Base-by-base conservation (phyloP, 352 stramenopile species). In the Globisporangium echinulatum region DNA sequence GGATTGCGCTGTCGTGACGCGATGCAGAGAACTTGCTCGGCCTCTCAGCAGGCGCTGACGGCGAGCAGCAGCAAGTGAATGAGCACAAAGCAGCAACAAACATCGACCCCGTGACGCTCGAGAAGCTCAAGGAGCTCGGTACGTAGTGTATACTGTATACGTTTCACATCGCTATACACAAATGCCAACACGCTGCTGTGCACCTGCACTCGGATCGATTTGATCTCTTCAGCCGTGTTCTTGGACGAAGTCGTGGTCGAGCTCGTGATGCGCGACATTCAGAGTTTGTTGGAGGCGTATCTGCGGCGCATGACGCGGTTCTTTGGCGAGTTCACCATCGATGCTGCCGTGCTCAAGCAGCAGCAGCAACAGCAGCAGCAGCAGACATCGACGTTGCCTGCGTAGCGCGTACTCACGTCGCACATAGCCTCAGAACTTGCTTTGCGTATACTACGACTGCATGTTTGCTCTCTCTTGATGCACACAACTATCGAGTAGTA, bases 171-270 rank as follows among this genome's bases (percentile, higher is more conserved):
- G 7, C 39, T 43, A 43, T 33, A 33, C 25, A 33, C 25, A 33
- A 33, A 33, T 33, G 25, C 25, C 25, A 33, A 33, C 25, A 33
- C 39, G 39, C 39, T 49, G 44, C 10, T 49, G 13, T 49, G 6
- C n/a, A 59, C 15, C 33, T 11, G 57, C 51, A 39, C 37, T 9
- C 15, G 54, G 15, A 14, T 49, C 25, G 25, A 33, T 33, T 33
- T 33, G 25, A 33, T 33, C 25, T 33, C 25, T 33, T 33, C 25
- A 90, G 81, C 78, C 7, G 69, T 87, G 14, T 92, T 92, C 52
- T 65, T 93, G 15, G 77, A 93, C 25, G 84, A 93, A 59, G 74
- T 93, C 19, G 76, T 93, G n/a, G 61, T 87, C 11, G 79, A 92
- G 38, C 64, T 93, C 33, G 75, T 90, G 7, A 87, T 90, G 77